Evolutionary conservation across 2,329 filamentous ascomycete species (phyloP).

Genomic region (Lojkania enalia): DNA sequence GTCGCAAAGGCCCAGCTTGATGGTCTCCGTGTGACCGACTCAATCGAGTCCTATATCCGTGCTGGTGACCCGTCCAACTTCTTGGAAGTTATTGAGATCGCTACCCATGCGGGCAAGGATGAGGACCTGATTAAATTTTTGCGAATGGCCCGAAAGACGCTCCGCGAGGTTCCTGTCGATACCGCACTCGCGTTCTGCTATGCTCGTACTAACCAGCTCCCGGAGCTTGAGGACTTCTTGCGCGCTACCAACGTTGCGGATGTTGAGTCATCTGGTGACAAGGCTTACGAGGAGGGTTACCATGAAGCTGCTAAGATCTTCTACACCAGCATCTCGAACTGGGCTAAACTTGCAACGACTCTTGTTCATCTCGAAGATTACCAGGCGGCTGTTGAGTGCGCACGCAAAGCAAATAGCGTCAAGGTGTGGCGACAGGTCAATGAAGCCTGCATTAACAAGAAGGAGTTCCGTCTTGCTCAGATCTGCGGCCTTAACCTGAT

Average conservation of each 20-base stretch:
- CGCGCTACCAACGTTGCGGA: slow-evolving; percentile 92
- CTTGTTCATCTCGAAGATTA: slow-evolving; percentile 97
- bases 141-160: slow-evolving; percentile 95
- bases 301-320: slow-evolving; percentile 99
- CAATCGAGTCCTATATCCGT: slow-evolving; percentile 96
- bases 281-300: slow-evolving; percentile 91
- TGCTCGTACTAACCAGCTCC: slow-evolving; percentile 86
- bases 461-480: slow-evolving; percentile 97
- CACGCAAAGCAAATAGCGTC: slow-evolving; percentile 97
- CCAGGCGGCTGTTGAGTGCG: slow-evolving; percentile 95
- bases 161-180: slow-evolving; percentile 90
- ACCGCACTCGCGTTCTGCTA: slow-evolving; percentile 93
- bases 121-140: slow-evolving; percentile 96
- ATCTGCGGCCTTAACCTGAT: slow-evolving; percentile 99
- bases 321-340: slow-evolving; percentile 97
- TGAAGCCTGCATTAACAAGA: slow-evolving; percentile 93
- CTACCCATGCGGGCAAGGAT: slow-evolving; percentile 93
- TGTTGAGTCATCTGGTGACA: slow-evolving; percentile 95
- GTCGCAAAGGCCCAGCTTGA: slow-evolving; percentile 98
- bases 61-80: slow-evolving; percentile 92
- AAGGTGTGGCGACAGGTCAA: slow-evolving; percentile 99
- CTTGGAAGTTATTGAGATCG: slow-evolving; percentile 92
- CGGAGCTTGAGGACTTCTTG: slow-evolving; percentile 95
- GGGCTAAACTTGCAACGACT: slow-evolving; percentile 97
- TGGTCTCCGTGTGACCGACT: slow-evolving; percentile 86